Evolutionary conservation across 768 basidiomycete species (phyloP).

Genomic region (Suillus spraguei): DNA sequence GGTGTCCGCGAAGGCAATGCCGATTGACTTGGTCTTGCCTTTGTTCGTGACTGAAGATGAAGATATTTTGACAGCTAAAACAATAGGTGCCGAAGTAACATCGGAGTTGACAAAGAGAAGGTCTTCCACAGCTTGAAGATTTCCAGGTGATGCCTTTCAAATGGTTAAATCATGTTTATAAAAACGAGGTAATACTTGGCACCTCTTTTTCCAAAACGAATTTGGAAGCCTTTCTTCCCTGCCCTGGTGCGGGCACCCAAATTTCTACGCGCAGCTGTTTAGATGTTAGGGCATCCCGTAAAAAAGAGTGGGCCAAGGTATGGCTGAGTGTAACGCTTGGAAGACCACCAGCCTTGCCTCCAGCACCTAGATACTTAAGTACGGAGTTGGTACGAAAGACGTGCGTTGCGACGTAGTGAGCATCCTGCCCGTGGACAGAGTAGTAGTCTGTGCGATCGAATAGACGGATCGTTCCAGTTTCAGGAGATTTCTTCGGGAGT

Average conservation of each 20-base stretch:
- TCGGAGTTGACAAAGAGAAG: constrained; percentile 84
- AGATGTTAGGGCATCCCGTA: constrained; percentile 87
- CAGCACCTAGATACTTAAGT: constrained; percentile 84
- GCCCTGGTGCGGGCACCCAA: constrained; percentile 73
- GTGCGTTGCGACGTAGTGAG: constrained; percentile 79
- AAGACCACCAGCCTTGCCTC: constrained; percentile 59
- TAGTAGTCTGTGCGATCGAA: constrained; percentile 87
- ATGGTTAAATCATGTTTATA: constrained; percentile 24
- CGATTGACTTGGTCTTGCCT: constrained; percentile 72
- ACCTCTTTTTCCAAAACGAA: constrained; percentile 86
- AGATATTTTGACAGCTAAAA: constrained; percentile 84
- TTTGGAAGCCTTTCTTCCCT: constrained; percentile 72
- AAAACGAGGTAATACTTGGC: constrained; percentile 16
- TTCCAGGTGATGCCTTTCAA: constrained; percentile 72
- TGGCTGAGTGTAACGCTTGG: constrained; percentile 79
- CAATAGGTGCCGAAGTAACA: constrained; percentile 80
- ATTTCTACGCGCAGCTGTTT: constrained; percentile 94
- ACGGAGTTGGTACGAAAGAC: constrained; percentile 90
- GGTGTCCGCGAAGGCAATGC: constrained; percentile 91
- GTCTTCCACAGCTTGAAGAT: constrained; percentile 75
- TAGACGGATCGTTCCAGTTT: constrained; percentile 82
- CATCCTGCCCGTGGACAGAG: constrained; percentile 88
- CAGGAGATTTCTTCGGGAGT: constrained; percentile 67
- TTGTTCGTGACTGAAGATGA: constrained; percentile 52
- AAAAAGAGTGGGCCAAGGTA: constrained; percentile 75